Evolutionary conservation across 2,329 filamentous ascomycete genomes (phyloP), one percentile per base, ranked within the genome.

Genomic region (Phialophora verrucosa): DNA sequence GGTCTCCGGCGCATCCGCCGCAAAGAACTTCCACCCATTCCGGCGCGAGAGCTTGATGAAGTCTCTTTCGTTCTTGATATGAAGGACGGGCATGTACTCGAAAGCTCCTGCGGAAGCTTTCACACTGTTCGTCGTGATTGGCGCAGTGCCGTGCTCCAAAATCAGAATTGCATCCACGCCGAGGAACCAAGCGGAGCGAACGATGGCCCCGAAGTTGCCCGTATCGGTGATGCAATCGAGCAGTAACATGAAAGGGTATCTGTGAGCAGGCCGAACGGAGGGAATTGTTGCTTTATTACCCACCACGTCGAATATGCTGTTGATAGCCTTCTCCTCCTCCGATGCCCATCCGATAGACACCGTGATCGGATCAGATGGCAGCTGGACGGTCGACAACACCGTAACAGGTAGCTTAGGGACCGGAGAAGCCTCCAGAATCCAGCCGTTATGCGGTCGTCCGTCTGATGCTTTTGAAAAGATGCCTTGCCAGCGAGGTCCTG

Each of bases 31-130:
- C 95, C 95, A 99, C 1, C 93, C 93, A 14, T 88, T 85, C 51
- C 83, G 80, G 54, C 85, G 84, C 6, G 91, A 94, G 2, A 83
- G 79, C 32, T 84, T 80, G 17, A 98, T 82, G 74, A 99, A 97
- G 1, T 84, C 82, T 0, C 83, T 80, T 0, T 92, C 85, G 32
- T 90, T 86, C 32, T 83, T 82, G 23, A 96, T 84, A 0, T 86
- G 85, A 67, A 97, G 88, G 1, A 97, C 79, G 0, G 87, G 86
- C 59, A 97, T 81, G 32, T 88, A 87, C 79, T 99, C 95, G 2
- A 91, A 89, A 3, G 94, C 94, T 7, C 95, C 95, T 0, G 92
- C 89, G 0, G 93, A 93, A 0, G 94, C 91, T 78, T 98, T 98
- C 67, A 96, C 84, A 0, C 91, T 89, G 8, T 93, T 86, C 0